phyloP scores from a whole-genome alignment of 2,329 filamentous ascomycete species.

The Sporothrix euskadiensis region DNA sequence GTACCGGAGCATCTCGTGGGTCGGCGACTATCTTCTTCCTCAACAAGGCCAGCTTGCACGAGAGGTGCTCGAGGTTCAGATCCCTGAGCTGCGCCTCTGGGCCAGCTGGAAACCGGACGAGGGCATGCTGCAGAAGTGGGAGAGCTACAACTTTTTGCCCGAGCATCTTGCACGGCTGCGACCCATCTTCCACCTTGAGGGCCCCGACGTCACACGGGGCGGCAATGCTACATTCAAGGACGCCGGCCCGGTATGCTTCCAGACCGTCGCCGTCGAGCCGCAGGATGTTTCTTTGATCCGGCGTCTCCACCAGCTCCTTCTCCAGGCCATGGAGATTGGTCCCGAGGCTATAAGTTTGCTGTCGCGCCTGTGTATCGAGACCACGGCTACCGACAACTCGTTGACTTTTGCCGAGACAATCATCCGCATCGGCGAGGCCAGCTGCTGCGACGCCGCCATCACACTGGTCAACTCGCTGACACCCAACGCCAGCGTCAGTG shows the following conservation, averaged over 20 bases:
- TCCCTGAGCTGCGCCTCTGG: slow-evolving; percentile 31
- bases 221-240: slow-evolving; percentile 31
- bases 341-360: slow-evolving; percentile 31
- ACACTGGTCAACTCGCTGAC: slow-evolving; percentile 25
- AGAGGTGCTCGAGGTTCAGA: slow-evolving; percentile 28
- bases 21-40: background rate
- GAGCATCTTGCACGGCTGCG: slow-evolving; percentile 29
- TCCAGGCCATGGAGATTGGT: slow-evolving; percentile 29
- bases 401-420: slow-evolving; percentile 31
- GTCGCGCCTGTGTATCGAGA: slow-evolving; percentile 31
- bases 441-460: slow-evolving; percentile 29
- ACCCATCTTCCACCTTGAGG: slow-evolving; percentile 34
- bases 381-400: slow-evolving; percentile 26
- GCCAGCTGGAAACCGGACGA: slow-evolving; percentile 33
- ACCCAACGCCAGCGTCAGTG: slow-evolving; percentile 24
- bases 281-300: slow-evolving; percentile 23
- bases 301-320: slow-evolving; percentile 29
- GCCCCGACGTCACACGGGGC: slow-evolving; percentile 31
- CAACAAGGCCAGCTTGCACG: slow-evolving; percentile 45
- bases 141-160: slow-evolving; percentile 30
- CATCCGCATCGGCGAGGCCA: slow-evolving; percentile 26
- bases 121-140: slow-evolving; percentile 32
- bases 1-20: slow-evolving; percentile 26
- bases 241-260: slow-evolving; percentile 30
- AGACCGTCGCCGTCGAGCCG: slow-evolving; percentile 24